A percentile compares a stretch with the other conserved stretches of the same genome.
Evolutionary conservation across 768 basidiomycete species (phyloP).

Genomic region (Pleurotus salmoneostramineus): DNA sequence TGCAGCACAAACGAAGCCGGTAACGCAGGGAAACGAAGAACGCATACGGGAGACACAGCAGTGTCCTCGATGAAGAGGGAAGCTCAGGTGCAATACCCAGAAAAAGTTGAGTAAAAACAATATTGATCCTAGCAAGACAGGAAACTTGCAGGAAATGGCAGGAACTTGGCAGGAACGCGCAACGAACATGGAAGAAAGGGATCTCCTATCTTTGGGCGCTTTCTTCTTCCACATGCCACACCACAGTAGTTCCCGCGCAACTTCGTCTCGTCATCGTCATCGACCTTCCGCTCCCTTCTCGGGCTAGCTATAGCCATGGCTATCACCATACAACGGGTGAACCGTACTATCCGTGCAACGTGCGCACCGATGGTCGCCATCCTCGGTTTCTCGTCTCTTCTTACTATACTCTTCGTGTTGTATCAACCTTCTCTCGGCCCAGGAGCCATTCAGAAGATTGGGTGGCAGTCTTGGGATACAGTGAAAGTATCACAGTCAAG

Average conservation of each 20-base stretch:
- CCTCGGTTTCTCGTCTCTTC: conserved; percentile 64
- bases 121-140: too few species aligned
- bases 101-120: too few species aligned
- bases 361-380: conserved; percentile 58
- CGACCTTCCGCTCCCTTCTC: conserved; percentile 6
- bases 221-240: background rate
- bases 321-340: conserved; percentile 33
- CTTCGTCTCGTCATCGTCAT: background rate
- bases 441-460: conserved; percentile 65
- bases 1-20: too few species aligned
- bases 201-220: background rate
- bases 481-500: conserved; percentile 30
- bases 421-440: conserved; percentile 77
- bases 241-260: background rate
- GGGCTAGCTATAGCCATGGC: conserved; percentile 30
- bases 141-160: too few species aligned
- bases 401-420: conserved; percentile 76
- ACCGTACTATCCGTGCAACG: conserved; percentile 50
- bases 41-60: too few species aligned
- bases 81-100: too few species aligned
- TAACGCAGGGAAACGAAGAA: too few species aligned
- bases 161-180: too few species aligned
- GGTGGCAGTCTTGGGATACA: conserved; percentile 88
- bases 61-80: too few species aligned
- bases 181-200: too few species aligned